phyloP scores from a whole-genome alignment of 805 yeast genomes.

The Candida pini region DNA sequence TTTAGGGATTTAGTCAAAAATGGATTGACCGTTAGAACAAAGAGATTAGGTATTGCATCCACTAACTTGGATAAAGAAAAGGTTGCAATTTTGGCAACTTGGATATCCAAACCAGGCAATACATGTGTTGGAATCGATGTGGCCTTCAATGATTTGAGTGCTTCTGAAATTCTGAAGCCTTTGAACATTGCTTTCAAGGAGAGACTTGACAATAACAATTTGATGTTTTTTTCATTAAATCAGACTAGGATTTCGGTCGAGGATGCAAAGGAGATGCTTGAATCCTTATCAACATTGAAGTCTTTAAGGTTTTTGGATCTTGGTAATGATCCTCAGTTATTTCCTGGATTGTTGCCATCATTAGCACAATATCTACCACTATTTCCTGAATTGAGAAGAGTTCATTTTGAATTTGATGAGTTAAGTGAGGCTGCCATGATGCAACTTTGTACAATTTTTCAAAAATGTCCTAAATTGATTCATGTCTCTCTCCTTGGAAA shows the following conservation, averaged over 20 bases:
- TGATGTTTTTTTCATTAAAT: conserved; percentile 48
- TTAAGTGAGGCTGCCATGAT: conserved; percentile 40
- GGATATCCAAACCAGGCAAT: conserved; percentile 40
- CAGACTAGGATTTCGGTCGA: conserved; percentile 38
- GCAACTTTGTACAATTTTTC: conserved; percentile 43
- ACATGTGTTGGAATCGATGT: conserved; percentile 52
- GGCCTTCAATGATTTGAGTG: conserved; percentile 48
- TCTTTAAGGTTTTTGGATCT: conserved; percentile 46
- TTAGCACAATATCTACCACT: conserved; percentile 40
- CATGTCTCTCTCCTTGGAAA: conserved; percentile 54
- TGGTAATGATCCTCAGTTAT: conserved; percentile 45
- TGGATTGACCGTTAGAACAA: conserved; percentile 39
- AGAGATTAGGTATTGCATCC: conserved; percentile 49
- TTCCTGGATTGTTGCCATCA: conserved; percentile 44
- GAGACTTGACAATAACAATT: conserved; percentile 22
- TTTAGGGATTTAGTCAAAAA: conserved; percentile 36
- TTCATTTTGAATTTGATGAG: conserved; percentile 52
- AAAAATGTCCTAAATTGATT: conserved; percentile 40
- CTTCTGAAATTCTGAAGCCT: conserved; percentile 38
- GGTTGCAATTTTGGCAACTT: conserved; percentile 36
- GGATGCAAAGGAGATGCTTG: conserved; percentile 35
- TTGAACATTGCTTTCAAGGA: conserved; percentile 36
- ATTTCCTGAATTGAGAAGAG: conserved; percentile 39
- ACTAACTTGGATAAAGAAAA: conserved; percentile 41
- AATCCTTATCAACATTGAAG: conserved; percentile 32